These are phyloP conservation scores for Alliaria petiolata DNA, from an alignment of 345 rosid species.

Conservation along the genomic window DNA sequence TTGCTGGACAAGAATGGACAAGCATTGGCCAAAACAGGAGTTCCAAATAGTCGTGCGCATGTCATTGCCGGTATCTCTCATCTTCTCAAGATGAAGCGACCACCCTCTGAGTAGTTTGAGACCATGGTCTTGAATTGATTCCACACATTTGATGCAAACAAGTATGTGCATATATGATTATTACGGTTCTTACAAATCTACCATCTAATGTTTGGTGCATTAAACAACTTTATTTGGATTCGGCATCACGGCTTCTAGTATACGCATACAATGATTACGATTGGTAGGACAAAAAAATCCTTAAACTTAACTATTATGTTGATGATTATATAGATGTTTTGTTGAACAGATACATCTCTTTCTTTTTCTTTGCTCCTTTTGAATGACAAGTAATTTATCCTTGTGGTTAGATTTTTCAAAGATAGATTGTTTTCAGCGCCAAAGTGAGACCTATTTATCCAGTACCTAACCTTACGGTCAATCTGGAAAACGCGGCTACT, in stretches of 20 bases:
- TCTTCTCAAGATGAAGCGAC: conserved; percentile 74
- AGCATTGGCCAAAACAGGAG: conserved; percentile 80
- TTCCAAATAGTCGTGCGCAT: conserved; percentile 81
- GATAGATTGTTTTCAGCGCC: too few species aligned
- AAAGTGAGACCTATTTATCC: too few species aligned
- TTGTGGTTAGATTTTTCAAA: too few species aligned
- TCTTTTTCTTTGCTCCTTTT: too few species aligned
- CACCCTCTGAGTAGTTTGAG: conserved; percentile 17
- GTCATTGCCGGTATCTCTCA: conserved; percentile 88
- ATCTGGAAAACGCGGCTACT: too few species aligned
- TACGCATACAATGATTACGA: not conserved
- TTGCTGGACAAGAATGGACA: conserved; percentile 77
- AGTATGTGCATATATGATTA: not conserved
- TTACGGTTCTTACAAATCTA: too few species aligned
- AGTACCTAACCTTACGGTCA: too few species aligned
- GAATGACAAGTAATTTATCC: too few species aligned
- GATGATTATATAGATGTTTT: not conserved
- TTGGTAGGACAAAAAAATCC: not conserved
- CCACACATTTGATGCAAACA: not conserved
- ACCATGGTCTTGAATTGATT: not conserved
- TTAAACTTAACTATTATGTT: not conserved
- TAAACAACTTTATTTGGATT: not conserved
- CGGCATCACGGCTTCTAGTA: not conserved
- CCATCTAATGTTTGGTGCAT: not conserved
- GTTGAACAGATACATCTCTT: not conserved